These are phyloP conservation scores for Drechslerella stenobrocha DNA, from an alignment of 2,329 filamentous ascomycete genomes.

Conservation along the genomic window DNA sequence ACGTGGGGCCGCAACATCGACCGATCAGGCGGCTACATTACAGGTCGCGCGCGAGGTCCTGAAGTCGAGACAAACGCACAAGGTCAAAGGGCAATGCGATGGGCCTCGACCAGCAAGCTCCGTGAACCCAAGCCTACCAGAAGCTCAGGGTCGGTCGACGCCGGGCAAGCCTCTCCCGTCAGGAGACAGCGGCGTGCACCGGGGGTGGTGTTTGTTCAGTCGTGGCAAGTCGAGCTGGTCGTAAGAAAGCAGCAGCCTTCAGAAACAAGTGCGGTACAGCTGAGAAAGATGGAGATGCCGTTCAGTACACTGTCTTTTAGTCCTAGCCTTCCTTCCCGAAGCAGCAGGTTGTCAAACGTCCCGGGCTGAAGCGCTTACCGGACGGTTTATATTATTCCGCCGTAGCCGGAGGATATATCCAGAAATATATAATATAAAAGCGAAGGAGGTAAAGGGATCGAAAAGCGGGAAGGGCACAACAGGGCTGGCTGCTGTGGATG, in stretches of 20 bases:
- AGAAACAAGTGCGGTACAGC: constrained; percentile 6
- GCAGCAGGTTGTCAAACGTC: background rate
- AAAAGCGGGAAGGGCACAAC: constrained; percentile 21
- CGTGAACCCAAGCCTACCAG: constrained; percentile 39
- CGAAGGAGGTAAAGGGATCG: constrained; percentile 7
- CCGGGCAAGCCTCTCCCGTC: constrained; percentile 16
- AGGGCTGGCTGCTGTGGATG: constrained; percentile 32
- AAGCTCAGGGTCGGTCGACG: constrained; percentile 26
- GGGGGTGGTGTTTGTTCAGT: background rate
- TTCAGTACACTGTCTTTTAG: too few species aligned
- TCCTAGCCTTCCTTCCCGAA: background rate
- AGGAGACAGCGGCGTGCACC: constrained; percentile 10
- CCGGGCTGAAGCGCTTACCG: constrained; percentile 8
- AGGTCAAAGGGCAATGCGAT: constrained; percentile 1
- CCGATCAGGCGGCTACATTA: constrained; percentile 1
- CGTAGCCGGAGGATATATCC: constrained; percentile 1
- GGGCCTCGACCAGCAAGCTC: constrained; percentile 39
- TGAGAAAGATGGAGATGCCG: constrained; percentile 32
- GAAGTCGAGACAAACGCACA: background rate
- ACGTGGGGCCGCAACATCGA: constrained; percentile 1
- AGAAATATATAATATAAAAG: background rate
- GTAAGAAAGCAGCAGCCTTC: constrained; percentile 12
- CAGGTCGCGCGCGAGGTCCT: background rate
- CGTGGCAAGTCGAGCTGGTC: background rate
- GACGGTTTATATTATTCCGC: background rate